A percentile compares a stretch with the other conserved stretches of the same genome.
Evolutionary conservation across 2,329 filamentous ascomycete species (phyloP).

Genomic region (Penicillium aurantiogriseum): DNA sequence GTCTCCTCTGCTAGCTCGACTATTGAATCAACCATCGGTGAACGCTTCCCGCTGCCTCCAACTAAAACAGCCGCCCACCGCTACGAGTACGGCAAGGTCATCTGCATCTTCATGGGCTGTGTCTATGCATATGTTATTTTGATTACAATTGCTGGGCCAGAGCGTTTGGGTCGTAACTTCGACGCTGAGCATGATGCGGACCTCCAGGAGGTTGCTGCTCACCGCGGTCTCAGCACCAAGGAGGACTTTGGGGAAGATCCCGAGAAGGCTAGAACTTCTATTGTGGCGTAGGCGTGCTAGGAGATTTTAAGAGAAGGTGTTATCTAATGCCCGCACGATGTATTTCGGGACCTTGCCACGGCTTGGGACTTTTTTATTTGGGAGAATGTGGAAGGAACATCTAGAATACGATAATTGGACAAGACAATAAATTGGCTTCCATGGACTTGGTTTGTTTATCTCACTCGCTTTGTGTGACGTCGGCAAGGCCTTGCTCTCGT

Average conservation of each 20-base stretch:
- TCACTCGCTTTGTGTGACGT: not conserved
- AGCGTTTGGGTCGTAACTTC: constrained; percentile 48
- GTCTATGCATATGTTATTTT: constrained; percentile 66
- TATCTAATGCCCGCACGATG: not conserved
- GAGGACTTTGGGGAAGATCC: constrained; percentile 22
- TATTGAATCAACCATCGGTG: constrained; percentile 73
- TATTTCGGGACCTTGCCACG: not conserved
- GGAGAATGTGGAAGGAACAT: not conserved
- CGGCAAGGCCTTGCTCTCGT: not conserved
- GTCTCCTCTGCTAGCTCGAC: constrained; percentile 64
- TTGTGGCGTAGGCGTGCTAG: not conserved
- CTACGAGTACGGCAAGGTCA: constrained; percentile 78
- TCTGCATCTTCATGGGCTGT: constrained; percentile 87
- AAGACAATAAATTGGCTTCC: not conserved
- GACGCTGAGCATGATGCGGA: constrained; percentile 50
- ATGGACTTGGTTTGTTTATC: not conserved
- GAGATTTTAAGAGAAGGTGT: not conserved
- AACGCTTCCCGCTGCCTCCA: constrained; percentile 67
- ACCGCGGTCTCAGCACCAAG: constrained; percentile 22
- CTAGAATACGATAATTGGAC: not conserved
- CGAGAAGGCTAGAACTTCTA: constrained; percentile 28
- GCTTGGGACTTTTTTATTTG: not conserved
- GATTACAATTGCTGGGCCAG: constrained; percentile 48
- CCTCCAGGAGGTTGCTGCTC: constrained; percentile 44
- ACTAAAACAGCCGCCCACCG: constrained; percentile 51